Conservation (phyloP, 352 stramenopile species). For the Pythium brassicae region DNA sequence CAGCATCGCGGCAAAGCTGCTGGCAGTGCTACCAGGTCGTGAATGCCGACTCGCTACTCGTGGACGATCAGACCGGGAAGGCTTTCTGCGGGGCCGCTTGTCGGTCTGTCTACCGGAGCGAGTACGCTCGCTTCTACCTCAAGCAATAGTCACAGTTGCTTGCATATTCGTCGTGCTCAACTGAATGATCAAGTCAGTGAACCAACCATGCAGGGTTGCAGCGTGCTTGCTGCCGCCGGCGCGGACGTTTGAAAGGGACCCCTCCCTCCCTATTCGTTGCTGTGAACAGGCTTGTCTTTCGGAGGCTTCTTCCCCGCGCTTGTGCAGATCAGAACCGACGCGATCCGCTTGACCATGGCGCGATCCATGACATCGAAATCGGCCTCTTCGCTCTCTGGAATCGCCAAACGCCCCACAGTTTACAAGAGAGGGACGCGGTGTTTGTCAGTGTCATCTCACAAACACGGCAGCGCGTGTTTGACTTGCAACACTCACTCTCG, state of each 20-base stretch:
- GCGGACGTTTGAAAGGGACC: background rate
- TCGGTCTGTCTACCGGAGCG: slow-evolving; percentile 28
- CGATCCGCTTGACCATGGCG: slow-evolving; percentile 73
- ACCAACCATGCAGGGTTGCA: too few relatives aligned
- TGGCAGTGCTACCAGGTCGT: slow-evolving; percentile 80
- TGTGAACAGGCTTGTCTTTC: slow-evolving; percentile 14
- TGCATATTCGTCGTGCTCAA: background rate
- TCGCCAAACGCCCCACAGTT: background rate
- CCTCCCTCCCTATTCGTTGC: background rate
- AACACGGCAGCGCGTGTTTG: background rate
- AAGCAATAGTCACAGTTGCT: slow-evolving; percentile 10
- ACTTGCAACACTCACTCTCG: slow-evolving; percentile 1
- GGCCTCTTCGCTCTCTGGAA: slow-evolving; percentile 43
- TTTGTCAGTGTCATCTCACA: background rate
- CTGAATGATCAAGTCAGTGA: background rate
- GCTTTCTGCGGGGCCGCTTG: slow-evolving; percentile 49
- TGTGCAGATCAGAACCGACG: slow-evolving; percentile 60
- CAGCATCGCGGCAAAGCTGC: slow-evolving; percentile 54
- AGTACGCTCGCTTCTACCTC: slow-evolving; percentile 59
- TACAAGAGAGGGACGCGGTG: background rate
- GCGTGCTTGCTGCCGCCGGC: background rate
- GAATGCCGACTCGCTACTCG: slow-evolving; percentile 30
- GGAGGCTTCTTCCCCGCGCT: slow-evolving; percentile 49
- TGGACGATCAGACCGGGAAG: slow-evolving; percentile 41
- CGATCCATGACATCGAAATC: slow-evolving; percentile 79